A percentile compares a stretch with the other conserved stretches of the same genome.
These are phyloP conservation scores for Chaetothyriales sp. DNA, from an alignment of 2,329 filamentous ascomycete species.

Conservation along the genomic window DNA sequence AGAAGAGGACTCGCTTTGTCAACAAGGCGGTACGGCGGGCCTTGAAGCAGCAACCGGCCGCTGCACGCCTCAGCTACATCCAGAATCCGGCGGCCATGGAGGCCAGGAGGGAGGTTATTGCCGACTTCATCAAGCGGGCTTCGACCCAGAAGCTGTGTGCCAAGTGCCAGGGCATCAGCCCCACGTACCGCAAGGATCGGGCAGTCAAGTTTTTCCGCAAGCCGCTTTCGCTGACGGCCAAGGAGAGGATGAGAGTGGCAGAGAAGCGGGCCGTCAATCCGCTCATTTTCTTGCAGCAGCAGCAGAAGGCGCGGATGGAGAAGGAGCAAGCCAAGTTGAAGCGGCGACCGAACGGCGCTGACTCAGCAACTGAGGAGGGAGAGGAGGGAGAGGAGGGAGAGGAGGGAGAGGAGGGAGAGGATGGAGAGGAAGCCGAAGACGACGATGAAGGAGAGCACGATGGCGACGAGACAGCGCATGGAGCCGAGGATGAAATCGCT, in stretches of 20 bases:
- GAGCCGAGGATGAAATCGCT: slow-evolving; percentile 46
- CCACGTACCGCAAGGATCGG: slow-evolving; percentile 73
- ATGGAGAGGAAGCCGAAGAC: slow-evolving; percentile 41
- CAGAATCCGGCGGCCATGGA: slow-evolving; percentile 79
- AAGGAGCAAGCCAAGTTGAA: slow-evolving; percentile 12
- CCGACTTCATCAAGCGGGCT: slow-evolving; percentile 67
- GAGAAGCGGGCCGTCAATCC: slow-evolving; percentile 57
- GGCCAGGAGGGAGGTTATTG: slow-evolving; percentile 60
- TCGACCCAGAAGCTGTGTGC: slow-evolving; percentile 56
- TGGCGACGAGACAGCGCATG: slow-evolving; percentile 40
- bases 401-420: slow-evolving; percentile 24
- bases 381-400: slow-evolving; percentile 31
- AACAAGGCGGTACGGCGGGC: slow-evolving; percentile 54
- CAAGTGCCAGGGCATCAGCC: slow-evolving; percentile 55
- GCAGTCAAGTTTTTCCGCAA: slow-evolving; percentile 92
- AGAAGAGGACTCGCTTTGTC: slow-evolving; percentile 54
- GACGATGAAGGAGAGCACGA: slow-evolving; percentile 29
- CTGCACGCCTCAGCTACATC: slow-evolving; percentile 29
- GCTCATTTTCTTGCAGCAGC: slow-evolving; percentile 45
- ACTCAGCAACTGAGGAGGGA: slow-evolving; percentile 35
- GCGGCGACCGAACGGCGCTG: slow-evolving; percentile 10
- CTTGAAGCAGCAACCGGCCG: slow-evolving; percentile 18
- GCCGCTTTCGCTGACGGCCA: slow-evolving; percentile 56
- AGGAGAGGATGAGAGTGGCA: slow-evolving; percentile 57
- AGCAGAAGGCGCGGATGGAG: slow-evolving; percentile 29